A percentile compares a stretch with the other conserved stretches of the same genome.
These are phyloP conservation scores for Spizellomyces punctatus DNA, from an alignment of 192 early-diverging fungal species.

Conservation along the genomic window DNA sequence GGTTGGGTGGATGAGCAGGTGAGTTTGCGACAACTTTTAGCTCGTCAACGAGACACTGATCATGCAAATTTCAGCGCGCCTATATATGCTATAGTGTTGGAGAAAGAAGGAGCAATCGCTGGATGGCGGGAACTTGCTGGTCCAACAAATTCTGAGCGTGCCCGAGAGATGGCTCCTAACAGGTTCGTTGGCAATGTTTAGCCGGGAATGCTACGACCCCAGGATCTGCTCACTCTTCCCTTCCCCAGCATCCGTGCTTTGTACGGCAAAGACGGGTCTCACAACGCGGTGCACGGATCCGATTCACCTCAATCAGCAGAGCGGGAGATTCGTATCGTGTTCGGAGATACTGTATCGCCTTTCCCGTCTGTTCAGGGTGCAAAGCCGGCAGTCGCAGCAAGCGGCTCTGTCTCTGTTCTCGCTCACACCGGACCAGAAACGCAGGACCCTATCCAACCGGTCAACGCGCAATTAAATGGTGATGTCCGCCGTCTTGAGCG, in stretches of 20 bases:
- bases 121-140: constrained; percentile 55
- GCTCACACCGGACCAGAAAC: constrained; percentile 1
- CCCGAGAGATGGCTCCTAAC: constrained; percentile 49
- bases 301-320: constrained; percentile 44
- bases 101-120: constrained; percentile 39
- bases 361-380: constrained; percentile 8
- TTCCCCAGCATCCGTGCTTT: constrained; percentile 49
- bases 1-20: constrained; percentile 59
- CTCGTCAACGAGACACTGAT: constrained; percentile 3
- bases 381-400: not conserved
- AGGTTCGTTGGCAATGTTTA: constrained; percentile 11
- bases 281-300: constrained; percentile 62
- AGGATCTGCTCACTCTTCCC: constrained; percentile 29
- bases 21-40: constrained; percentile 9
- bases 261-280: constrained; percentile 51
- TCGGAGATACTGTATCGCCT: constrained; percentile 36
- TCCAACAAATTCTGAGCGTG: constrained; percentile 59
- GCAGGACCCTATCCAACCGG: not conserved
- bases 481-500: constrained; percentile 12
- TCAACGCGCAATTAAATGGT: not conserved
- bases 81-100: constrained; percentile 40
- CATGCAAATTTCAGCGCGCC: constrained; percentile 26
- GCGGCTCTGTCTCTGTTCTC: not conserved
- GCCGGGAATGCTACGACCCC: constrained; percentile 11
- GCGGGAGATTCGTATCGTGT: constrained; percentile 46